Conservation (phyloP, 1,284 basidiomycete genomes). For the Agaricales sp. region DNA sequence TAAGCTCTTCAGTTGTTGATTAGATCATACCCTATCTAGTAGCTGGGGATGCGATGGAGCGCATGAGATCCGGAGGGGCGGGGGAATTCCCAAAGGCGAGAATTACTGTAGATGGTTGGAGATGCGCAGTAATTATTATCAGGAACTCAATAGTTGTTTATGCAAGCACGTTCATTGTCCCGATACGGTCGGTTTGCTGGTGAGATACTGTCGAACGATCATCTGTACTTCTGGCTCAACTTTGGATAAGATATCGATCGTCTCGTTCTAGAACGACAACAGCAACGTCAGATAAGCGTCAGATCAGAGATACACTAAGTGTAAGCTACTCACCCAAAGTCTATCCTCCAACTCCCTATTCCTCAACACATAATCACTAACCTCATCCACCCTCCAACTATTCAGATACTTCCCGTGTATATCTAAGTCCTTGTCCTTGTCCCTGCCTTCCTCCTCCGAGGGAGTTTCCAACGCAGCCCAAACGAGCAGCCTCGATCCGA, state of each 20-base stretch:
- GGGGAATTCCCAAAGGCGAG: neutral
- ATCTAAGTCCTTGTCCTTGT: neutral
- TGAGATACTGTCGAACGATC: neutral
- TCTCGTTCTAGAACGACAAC: neutral
- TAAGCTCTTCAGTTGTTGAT: no score
- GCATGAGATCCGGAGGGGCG: neutral
- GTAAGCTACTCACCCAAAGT: neutral
- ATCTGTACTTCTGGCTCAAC: neutral
- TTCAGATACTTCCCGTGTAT: neutral
- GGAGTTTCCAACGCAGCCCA: neutral
- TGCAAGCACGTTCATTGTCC: neutral
- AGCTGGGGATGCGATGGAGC: neutral
- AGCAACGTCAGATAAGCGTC: neutral
- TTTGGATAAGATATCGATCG: neutral
- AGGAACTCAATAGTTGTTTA: neutral
- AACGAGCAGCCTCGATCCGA: neutral
- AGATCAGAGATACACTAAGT: neutral
- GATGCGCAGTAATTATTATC: neutral
- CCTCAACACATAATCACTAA: constrained; percentile 1
- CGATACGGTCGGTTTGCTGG: neutral
- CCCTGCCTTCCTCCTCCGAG: no score
- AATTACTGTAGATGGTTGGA: neutral
- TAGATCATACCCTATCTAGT: neutral
- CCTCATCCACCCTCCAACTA: neutral
- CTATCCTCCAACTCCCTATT: neutral